phyloP scores from a whole-genome alignment of 176 grass and related monocot genomes.

The Ampelocalamus luodianensis region DNA sequence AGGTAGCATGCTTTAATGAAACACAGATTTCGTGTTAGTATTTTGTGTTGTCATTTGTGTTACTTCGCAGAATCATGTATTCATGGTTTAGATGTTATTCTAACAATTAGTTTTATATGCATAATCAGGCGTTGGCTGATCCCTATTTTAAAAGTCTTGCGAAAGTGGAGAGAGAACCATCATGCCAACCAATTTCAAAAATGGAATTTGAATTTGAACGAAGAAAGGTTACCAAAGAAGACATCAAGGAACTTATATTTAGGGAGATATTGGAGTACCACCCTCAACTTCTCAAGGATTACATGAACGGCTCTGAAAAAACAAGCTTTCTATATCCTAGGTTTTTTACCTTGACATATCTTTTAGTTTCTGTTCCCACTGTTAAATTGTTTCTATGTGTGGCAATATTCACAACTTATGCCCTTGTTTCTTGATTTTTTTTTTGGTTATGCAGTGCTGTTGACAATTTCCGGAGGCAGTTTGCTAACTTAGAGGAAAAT shows the following conservation, averaged over 20 bases:
- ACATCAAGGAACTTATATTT: constrained; percentile 94
- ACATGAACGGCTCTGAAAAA: constrained; percentile 62
- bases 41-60: constrained; percentile 25
- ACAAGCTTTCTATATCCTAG: constrained; percentile 86
- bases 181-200: constrained; percentile 84
- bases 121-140: constrained; percentile 76
- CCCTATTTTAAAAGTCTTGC: constrained; percentile 86
- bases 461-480: constrained; percentile 95
- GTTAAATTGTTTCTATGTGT: constrained; percentile 26
- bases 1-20: constrained; percentile 50
- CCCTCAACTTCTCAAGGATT: constrained; percentile 81
- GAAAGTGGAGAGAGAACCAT: constrained; percentile 88
- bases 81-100: constrained; percentile 10
- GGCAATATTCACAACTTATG: constrained; percentile 6
- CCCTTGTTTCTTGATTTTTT: constrained; percentile 28
- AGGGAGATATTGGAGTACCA: constrained; percentile 93
- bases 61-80: constrained; percentile 1
- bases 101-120: constrained; percentile 38
- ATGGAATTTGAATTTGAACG: constrained; percentile 97
- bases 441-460: constrained; percentile 69
- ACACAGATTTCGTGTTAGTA: constrained; percentile 24
- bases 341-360: constrained; percentile 40
- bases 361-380: constrained; percentile 12
- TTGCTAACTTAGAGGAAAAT: constrained; percentile 89
- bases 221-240: constrained; percentile 83